Conservation (phyloP, 2,329 filamentous ascomycete species). For the Camillea tinctor region DNA sequence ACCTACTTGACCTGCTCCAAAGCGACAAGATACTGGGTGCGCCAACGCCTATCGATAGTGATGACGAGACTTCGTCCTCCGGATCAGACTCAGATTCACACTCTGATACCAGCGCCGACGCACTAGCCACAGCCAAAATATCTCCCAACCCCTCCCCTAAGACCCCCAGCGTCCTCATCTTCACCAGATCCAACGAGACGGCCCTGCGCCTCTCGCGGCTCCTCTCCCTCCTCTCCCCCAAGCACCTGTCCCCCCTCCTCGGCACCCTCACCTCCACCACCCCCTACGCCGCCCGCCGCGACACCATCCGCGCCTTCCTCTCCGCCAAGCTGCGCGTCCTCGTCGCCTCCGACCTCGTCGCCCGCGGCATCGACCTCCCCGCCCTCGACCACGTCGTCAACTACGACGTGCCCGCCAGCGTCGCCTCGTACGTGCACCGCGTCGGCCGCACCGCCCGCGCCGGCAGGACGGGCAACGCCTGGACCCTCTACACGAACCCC, state of each 20-base stretch:
- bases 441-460: slow-evolving; percentile 89
- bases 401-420: slow-evolving; percentile 83
- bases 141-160: slow-evolving; percentile 1
- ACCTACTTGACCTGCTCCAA: slow-evolving; percentile 74
- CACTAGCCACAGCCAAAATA: slow-evolving; percentile 9
- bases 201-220: slow-evolving; percentile 85
- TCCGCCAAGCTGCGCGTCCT: slow-evolving; percentile 66
- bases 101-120: slow-evolving; percentile 22
- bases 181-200: slow-evolving; percentile 86
- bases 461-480: slow-evolving; percentile 71
- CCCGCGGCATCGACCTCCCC: slow-evolving; percentile 82
- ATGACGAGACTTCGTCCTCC: slow-evolving; percentile 36
- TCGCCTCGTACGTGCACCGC: slow-evolving; percentile 84
- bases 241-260: slow-evolving; percentile 43
- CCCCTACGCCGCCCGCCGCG: slow-evolving; percentile 67
- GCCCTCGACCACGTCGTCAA: slow-evolving; percentile 84
- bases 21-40: slow-evolving; percentile 46
- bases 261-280: slow-evolving; percentile 76
- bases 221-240: slow-evolving; percentile 63
- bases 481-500: slow-evolving; percentile 79
- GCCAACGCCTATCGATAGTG: slow-evolving; percentile 12
- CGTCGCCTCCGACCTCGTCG: slow-evolving; percentile 89
- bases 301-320: slow-evolving; percentile 66
- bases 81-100: slow-evolving; percentile 33
- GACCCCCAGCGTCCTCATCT: slow-evolving; percentile 65